Base-by-base conservation (phyloP, 257 asterid genomes). In the Salvia hispanica region DNA sequence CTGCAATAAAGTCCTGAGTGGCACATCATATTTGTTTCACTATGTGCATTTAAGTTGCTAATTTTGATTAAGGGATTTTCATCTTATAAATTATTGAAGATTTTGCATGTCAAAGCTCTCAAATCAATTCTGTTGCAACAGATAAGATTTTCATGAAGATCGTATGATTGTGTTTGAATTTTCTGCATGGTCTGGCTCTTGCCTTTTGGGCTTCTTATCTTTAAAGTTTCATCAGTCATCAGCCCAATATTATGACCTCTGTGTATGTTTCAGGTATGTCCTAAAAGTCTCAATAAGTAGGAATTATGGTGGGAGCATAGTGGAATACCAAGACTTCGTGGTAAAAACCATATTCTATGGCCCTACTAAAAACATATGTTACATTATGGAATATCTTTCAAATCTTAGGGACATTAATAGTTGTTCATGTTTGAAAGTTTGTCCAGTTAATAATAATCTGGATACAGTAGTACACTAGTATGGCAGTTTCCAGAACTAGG, bases 261-360 rank as follows among this genome's bases (percentile, higher is more conserved):
- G 69, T 40, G 69, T 53, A 73, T 74, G 62, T 77, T 74, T 73
- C 87, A 93, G 98, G 89, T 93, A 93, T 77, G 85, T 93, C 69
- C 90, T 93, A 43, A 93, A 90, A 85, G 89, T 93, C 73, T 90
- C 95, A 2, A 77, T 93, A 75, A 93, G 74, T 72, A 90, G 98
- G 64, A 96, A 94, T 71, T 93, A 93, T 79, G 97, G 90, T 62
- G 97, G 97, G 50, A 93, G 96, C 94, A 86, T 93, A 60, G 85
- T 85, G 78, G 89, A 93, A 75, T 88, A 83, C 78, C 97, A 93
- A 76, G 96, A 93, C 81, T 81, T 93, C 74, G 86, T 93, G 95
- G 98, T 92, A 87, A 79, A 50, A 44, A n/a, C 14, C 46, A 16
- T 68, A 34, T 43, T 46, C 68, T 13, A 2, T 37, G 40, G 45